Evolutionary conservation across 805 yeast species (phyloP).

Genomic region (Starmerella bacillaris): DNA sequence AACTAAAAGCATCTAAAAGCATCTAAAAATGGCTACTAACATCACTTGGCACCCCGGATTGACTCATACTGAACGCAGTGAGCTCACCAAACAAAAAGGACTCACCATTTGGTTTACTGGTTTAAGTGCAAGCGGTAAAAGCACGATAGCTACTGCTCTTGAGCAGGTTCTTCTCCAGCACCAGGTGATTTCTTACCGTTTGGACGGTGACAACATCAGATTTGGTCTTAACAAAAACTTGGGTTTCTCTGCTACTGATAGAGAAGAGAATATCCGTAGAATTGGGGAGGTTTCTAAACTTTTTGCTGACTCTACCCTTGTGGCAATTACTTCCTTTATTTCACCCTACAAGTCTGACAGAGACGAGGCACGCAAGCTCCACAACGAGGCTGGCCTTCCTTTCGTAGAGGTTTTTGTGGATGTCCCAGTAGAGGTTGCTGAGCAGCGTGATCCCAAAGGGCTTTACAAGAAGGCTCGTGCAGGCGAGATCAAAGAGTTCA

Average conservation of each 20-base stretch:
- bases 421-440: slow-evolving; percentile 88
- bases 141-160: slow-evolving; percentile 85
- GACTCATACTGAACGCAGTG: slow-evolving; percentile 62
- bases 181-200: slow-evolving; percentile 60
- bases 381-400: slow-evolving; percentile 54
- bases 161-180: slow-evolving; percentile 63
- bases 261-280: slow-evolving; percentile 89
- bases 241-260: slow-evolving; percentile 78
- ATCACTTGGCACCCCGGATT: slow-evolving; percentile 92
- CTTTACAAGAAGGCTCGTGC: slow-evolving; percentile 91
- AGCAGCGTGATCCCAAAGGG: slow-evolving; percentile 94
- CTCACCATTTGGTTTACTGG: slow-evolving; percentile 93
- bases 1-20: too few species aligned
- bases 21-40: slow-evolving; percentile 62
- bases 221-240: slow-evolving; percentile 90
- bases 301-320: slow-evolving; percentile 80
- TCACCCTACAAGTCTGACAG: slow-evolving; percentile 81
- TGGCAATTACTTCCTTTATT: slow-evolving; percentile 80
- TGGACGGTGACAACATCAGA: slow-evolving; percentile 84
- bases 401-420: slow-evolving; percentile 84
- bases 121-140: slow-evolving; percentile 83
- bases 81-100: slow-evolving; percentile 61
- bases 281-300: slow-evolving; percentile 86
- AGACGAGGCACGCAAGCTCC: slow-evolving; percentile 68
- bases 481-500: slow-evolving; percentile 82